A percentile compares a stretch with the other conserved stretches of the same genome.
phyloP scores from a whole-genome alignment of 2,329 filamentous ascomycete genomes.

The Domatiomyces globalis region DNA sequence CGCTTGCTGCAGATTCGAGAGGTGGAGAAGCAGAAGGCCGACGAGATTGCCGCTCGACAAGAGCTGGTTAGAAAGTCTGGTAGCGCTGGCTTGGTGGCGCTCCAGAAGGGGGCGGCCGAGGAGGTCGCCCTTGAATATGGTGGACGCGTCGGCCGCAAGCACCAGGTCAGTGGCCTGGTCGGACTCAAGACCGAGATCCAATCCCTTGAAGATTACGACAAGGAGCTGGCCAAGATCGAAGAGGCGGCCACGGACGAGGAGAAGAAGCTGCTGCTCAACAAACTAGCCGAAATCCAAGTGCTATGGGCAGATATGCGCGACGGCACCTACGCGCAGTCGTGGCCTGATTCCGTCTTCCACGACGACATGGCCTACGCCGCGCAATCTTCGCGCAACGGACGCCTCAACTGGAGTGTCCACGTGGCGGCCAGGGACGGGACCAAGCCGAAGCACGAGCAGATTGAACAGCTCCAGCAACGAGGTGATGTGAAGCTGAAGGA shows the following conservation, averaged over 20 bases:
- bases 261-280: constrained; percentile 18
- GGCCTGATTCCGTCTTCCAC: constrained; percentile 32
- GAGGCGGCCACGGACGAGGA: constrained; percentile 3
- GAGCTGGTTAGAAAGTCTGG: not conserved
- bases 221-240: constrained; percentile 1
- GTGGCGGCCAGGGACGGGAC: not conserved
- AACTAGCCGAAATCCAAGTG: constrained; percentile 28
- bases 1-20: constrained; percentile 4
- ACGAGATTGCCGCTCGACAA: constrained; percentile 1
- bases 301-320: constrained; percentile 34
- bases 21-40: constrained; percentile 4
- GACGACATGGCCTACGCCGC: constrained; percentile 23
- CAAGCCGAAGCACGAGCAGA: not conserved
- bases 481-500: not conserved
- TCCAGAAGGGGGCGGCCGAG: not conserved
- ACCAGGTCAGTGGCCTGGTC: not conserved
- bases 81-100: not conserved
- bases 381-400: not conserved
- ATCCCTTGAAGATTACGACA: constrained; percentile 2
- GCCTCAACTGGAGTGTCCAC: not conserved
- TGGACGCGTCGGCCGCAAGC: not conserved
- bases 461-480: not conserved
- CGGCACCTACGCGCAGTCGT: constrained; percentile 35
- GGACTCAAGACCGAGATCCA: constrained; percentile 3
- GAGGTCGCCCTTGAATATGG: not conserved